These are phyloP conservation scores for Aspergillus sclerotiicarbonarius DNA, from an alignment of 495 filamentous ascomycete species.

Conservation along the genomic window DNA sequence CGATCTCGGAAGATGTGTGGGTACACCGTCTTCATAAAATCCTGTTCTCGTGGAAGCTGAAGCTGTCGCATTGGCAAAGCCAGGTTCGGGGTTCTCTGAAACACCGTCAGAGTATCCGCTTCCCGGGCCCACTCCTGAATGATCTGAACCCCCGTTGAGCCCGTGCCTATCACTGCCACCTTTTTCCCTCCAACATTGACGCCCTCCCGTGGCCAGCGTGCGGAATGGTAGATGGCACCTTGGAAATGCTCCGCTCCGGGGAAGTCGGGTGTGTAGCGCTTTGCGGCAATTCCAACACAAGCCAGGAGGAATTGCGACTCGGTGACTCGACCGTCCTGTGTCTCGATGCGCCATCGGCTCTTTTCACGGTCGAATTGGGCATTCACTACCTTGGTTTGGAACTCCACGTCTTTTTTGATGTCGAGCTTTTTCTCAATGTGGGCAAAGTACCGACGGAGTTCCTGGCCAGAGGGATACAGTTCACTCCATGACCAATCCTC, in stretches of 20 bases:
- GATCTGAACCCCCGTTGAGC: conserved; percentile 52
- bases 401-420: conserved; percentile 51
- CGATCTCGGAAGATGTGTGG: neutral
- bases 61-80: conserved; percentile 48
- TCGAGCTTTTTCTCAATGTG: conserved; percentile 50
- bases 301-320: conserved; percentile 49
- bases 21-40: neutral
- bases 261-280: conserved; percentile 17
- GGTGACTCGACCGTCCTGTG: conserved; percentile 42
- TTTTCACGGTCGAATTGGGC: conserved; percentile 42
- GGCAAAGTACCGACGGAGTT: conserved; percentile 55
- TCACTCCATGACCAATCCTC: conserved; percentile 52
- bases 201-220: neutral
- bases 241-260: conserved; percentile 26
- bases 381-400: conserved; percentile 45
- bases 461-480: conserved; percentile 49
- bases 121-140: conserved; percentile 38
- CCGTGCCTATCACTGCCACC: conserved; percentile 45
- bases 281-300: conserved; percentile 33
- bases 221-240: neutral
- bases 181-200: neutral
- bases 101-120: conserved; percentile 43
- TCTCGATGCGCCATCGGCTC: conserved; percentile 48
- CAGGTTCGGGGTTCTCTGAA: conserved; percentile 52
- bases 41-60: conserved; percentile 16